Conservation (phyloP, 257 asterid species). For the Rehmannia glutinosa region DNA sequence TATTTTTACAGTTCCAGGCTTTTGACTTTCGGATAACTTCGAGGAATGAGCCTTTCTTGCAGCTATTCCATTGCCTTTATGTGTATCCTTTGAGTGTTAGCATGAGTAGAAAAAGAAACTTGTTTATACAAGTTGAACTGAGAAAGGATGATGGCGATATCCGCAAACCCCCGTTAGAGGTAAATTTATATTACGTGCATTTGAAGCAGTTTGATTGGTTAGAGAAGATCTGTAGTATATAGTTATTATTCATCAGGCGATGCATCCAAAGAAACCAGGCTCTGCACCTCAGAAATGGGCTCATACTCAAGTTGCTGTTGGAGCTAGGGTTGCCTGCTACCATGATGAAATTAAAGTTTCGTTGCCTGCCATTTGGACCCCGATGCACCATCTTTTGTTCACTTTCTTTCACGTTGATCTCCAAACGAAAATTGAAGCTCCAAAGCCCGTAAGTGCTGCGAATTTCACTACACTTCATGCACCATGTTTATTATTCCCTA, state of each 20-base stretch:
- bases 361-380: slow-evolving; percentile 92
- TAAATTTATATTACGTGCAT: slow-evolving; percentile 32
- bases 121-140: slow-evolving; percentile 93
- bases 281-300: slow-evolving; percentile 67
- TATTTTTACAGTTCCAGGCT: slow-evolving; percentile 78
- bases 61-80: slow-evolving; percentile 96
- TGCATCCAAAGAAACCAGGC: slow-evolving; percentile 87
- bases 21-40: slow-evolving; percentile 95
- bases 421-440: slow-evolving; percentile 93
- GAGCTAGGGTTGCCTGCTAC: slow-evolving; percentile 89
- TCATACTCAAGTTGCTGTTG: slow-evolving; percentile 94
- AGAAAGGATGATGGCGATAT: slow-evolving; percentile 84
- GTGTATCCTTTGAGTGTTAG: slow-evolving; percentile 86
- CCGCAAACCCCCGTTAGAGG: slow-evolving; percentile 83
- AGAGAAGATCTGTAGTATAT: slow-evolving; percentile 22
- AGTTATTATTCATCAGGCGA: slow-evolving; percentile 53
- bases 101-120: slow-evolving; percentile 90
- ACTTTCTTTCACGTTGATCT: slow-evolving; percentile 97
- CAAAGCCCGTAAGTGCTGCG: slow-evolving; percentile 79
- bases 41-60: slow-evolving; percentile 96
- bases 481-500: slow-evolving; percentile 9
- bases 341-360: slow-evolving; percentile 98
- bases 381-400: slow-evolving; percentile 90
- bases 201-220: slow-evolving; percentile 22
- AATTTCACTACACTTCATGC: slow-evolving; percentile 15